Evolutionary conservation across 192 early-diverging fungal species (phyloP).

Genomic region (Cladochytrium replicatum): DNA sequence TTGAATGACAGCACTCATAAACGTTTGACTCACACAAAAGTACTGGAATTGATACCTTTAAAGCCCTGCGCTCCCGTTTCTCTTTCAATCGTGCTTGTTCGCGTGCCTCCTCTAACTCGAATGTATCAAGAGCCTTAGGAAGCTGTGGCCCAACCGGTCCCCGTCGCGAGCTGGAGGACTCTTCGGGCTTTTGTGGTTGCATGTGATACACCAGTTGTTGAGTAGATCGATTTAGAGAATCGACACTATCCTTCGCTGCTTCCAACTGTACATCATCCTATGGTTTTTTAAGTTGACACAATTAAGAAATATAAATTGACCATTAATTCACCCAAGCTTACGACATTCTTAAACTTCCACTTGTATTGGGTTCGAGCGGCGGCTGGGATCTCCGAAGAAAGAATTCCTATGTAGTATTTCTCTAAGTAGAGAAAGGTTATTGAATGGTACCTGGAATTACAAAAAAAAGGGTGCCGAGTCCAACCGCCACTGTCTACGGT

Average conservation of each 20-base stretch:
- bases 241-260: slow-evolving; percentile 43
- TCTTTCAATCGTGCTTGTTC: too few relatives aligned
- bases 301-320: background rate
- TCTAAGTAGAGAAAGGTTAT: slow-evolving; percentile 18
- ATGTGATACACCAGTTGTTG: slow-evolving; percentile 5
- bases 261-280: slow-evolving; percentile 44
- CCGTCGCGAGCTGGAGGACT: too few relatives aligned
- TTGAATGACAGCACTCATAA: too few relatives aligned
- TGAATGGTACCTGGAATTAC: slow-evolving; percentile 6
- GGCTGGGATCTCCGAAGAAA: slow-evolving; percentile 49
- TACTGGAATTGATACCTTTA: too few relatives aligned
- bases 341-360: slow-evolving; percentile 57
- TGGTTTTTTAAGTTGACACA: slow-evolving; percentile 15
- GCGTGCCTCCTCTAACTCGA: too few relatives aligned
- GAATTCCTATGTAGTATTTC: slow-evolving; percentile 61
- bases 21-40: too few relatives aligned
- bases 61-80: too few relatives aligned
- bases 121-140: too few relatives aligned
- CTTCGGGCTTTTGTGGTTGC: background rate
- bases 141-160: too few relatives aligned
- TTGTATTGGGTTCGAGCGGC: slow-evolving; percentile 59
- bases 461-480: slow-evolving; percentile 11
- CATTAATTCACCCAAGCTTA: slow-evolving; percentile 3
- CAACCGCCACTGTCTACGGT: background rate
- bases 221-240: slow-evolving; percentile 37